Evolutionary conservation across 345 rosid species (phyloP).

Genomic region (Eutrema heterophyllum): DNA sequence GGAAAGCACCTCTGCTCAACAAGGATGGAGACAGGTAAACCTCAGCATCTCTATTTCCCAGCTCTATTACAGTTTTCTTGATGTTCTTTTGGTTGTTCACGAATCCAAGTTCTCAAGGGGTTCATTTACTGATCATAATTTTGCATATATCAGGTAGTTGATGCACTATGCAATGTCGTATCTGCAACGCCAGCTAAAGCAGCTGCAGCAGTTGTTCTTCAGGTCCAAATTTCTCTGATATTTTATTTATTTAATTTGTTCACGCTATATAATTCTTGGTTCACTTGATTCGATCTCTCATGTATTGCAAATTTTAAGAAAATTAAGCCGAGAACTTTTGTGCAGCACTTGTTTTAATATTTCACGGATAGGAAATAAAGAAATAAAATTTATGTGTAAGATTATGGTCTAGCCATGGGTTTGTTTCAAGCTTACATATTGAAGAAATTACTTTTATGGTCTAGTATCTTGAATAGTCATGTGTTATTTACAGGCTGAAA

Average conservation of each 20-base stretch:
- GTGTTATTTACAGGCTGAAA: slow-evolving; percentile 72
- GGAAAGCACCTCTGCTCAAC: slow-evolving; percentile 96
- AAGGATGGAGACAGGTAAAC: slow-evolving; percentile 99
- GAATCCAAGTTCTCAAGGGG: neutral
- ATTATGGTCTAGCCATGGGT: neutral
- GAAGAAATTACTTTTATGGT: neutral
- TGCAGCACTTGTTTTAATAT: neutral
- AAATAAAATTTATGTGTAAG: neutral
- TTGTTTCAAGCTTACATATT: neutral
- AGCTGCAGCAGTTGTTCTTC: slow-evolving; percentile 92
- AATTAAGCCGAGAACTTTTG: neutral
- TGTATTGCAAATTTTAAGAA: neutral
- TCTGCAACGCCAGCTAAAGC: slow-evolving; percentile 87
- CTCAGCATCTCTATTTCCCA: neutral
- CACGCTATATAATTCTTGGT: neutral
- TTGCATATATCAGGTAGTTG: slow-evolving; percentile 59
- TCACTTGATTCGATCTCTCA: neutral
- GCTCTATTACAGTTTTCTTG: neutral
- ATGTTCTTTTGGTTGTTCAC: neutral
- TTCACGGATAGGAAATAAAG: neutral
- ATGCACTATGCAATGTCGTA: slow-evolving; percentile 93
- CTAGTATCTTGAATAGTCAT: slow-evolving; percentile 14
- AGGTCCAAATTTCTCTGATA: slow-evolving; percentile 55
- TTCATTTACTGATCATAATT: slow-evolving; percentile 18
- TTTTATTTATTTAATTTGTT: neutral